Base-by-base conservation (phyloP, 495 filamentous ascomycete genomes). In the Neurospora tetrasperma region DNA sequence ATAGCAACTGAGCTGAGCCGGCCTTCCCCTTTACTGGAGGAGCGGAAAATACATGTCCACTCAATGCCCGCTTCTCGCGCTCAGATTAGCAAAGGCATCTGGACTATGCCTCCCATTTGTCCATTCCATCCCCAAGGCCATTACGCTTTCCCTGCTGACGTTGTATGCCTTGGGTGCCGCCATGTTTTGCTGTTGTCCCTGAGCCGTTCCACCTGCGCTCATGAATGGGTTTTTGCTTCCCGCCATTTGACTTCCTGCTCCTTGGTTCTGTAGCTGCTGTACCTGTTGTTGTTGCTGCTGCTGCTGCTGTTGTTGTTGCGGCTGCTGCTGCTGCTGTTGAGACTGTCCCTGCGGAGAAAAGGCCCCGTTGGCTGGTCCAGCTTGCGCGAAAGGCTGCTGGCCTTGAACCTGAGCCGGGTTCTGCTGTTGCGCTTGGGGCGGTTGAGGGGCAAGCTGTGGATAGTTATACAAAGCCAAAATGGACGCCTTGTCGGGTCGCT, bases 51-150 rank as follows among this genome's bases (percentile, higher is more conserved):
- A 23, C 48, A 23, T 2, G 27, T 14, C 5, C 6, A 66, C 27
- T 62, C 14, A 66, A 66, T 66, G 27, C 12, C 54, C 54, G 54
- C 54, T 75, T 74, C 84, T 80, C 44, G 93, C 90, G 79, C 94
- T 98, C 79, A 99, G 83, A 76, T 92, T 94, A n/a, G 94, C 91
- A 87, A 98, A 99, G 41, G 96, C 95, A 84, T 99, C 96, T 20
- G 96, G 96, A 76, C 94, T 97, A 80, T 98, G 94, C 62, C 95
- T 86, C 10, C 95, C 94, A 74, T 88, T 89, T 46, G 87, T 90
- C 84, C 85, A 86, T 86, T 90, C 84, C 89, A 89, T 54, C 75
- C 89, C 90, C 74, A 81, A 84, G 72, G 83, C 92, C 80, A 97
- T 93, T 73, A 96, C 91, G 77, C 95, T 98, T 76, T 96, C 96